phyloP scores from a whole-genome alignment of 2,329 filamentous ascomycete species.

The Aspergillus viridinutans region DNA sequence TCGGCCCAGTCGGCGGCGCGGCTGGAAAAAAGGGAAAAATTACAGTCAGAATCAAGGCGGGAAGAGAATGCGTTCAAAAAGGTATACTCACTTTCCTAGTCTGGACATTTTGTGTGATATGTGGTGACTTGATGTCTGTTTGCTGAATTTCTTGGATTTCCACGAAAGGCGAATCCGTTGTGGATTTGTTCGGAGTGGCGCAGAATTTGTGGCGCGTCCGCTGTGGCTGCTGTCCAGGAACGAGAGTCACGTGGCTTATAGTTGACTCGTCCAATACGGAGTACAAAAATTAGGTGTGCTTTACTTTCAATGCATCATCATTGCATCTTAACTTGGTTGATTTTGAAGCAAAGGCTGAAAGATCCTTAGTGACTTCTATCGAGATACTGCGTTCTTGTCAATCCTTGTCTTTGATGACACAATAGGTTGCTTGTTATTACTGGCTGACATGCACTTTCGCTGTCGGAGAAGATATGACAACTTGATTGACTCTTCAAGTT shows the following conservation, averaged over 20 bases:
- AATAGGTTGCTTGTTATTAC: too few relatives aligned
- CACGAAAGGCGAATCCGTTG: constrained; percentile 39
- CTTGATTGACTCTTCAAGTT: too few relatives aligned
- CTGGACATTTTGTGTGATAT: constrained; percentile 42
- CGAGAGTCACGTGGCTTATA: constrained; percentile 11
- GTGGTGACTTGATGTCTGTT: constrained; percentile 19
- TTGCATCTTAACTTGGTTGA: neutral
- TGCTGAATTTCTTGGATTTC: constrained; percentile 40
- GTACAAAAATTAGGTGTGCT: neutral
- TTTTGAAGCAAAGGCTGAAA: neutral
- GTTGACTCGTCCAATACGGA: neutral
- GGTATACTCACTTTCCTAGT: constrained; percentile 41
- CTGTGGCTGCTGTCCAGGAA: constrained; percentile 25
- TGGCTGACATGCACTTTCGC: neutral
- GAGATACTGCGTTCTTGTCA: too few relatives aligned
- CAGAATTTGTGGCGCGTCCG: constrained; percentile 30
- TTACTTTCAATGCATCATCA: neutral
- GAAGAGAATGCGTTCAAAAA: neutral
- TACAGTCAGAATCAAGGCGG: constrained; percentile 12
- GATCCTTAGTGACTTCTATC: neutral
- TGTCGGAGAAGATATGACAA: too few relatives aligned
- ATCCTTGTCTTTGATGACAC: too few relatives aligned
- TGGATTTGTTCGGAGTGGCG: constrained; percentile 37
- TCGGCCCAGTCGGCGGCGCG: constrained; percentile 89
- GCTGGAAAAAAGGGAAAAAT: constrained; percentile 31